Evolutionary conservation across 139 green algal genomes (phyloP), one percentile per base, ranked within the genome.

Genomic region (Micractinium sp.): DNA sequence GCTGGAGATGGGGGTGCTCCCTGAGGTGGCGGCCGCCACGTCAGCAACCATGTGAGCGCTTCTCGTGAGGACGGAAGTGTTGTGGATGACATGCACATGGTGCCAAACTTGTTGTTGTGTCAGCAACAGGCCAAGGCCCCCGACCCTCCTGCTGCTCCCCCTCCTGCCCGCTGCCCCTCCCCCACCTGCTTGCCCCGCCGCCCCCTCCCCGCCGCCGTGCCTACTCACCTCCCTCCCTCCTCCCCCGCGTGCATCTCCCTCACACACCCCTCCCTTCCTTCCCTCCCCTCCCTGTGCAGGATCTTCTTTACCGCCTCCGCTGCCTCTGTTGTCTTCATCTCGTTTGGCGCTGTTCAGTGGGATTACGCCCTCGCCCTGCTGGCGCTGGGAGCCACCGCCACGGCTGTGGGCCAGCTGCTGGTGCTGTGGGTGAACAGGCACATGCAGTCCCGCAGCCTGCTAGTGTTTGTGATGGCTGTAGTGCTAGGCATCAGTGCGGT

Each of bases 1-100:
- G 94, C 88, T 95, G 61, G 91, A 95, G 86, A 93, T 96, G 88
- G 92, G 92, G 0, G 89, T 95, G 41, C 89, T 90, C 23, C 93
- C 93, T 0, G 93, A 96, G 69, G 93, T 96, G 25, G 90, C 93
- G 29, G 93, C 93, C 12, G 93, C 94, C 60, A 96, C 93, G 23
- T 90, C 76, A 31, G 91, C 94, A 38, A 95, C 93, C 39, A 94
- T 95, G 93, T 71, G 63, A 71, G 93, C 90, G n/a, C n/a, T n/a
- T n/a, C n/a, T n/a, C n/a, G n/a, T n/a, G n/a, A 29, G 27, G 79
- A 20, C 0, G 47, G 7, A 22, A 36, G 20, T 16, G 77, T 16
- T 20, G 15, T 13, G 14, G 13, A 22, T 56, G 35, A 18, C 12
- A 16, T 79, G 73, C n/a, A 4, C n/a, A 20, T 23, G 73, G 9